Evolutionary conservation across 805 yeast genomes (phyloP), one percentile per base, ranked within the genome.

Genomic region (Cyberlindnera maclurae): DNA sequence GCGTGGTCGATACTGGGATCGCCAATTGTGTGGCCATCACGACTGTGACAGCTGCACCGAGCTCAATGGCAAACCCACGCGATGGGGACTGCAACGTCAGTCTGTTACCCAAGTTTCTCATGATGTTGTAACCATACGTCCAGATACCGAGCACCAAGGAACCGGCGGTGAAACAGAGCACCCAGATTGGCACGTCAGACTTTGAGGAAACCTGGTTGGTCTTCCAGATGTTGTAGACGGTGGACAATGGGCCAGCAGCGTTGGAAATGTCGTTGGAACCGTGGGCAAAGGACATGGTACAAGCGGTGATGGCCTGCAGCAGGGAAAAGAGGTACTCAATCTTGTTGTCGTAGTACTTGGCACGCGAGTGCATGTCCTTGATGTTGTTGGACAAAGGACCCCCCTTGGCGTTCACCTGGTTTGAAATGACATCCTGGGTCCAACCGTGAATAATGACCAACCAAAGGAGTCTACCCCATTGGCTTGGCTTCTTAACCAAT

Each of bases 201-300:
- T 77, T 75, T 2, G 44, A 15, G 5, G 52, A 45, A 36, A 67
- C 63, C 4, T 62, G 54, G 49, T 77, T 75, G 27, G 75, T 59
- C 16, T 58, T 58, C 87, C 88, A 82, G 18, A 77, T 65, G 31
- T 67, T 59, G 57, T 77, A 82, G 16, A 81, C 71, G 12, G 87
- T 70, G 33, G 87, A 64, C 49, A 79, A 66, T 26, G 90, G 89
- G 47, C 87, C 89, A 26, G 83, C 73, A 29, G 90, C 88, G 51
- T 82, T 82, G 35, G 87, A 71, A 45, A 82, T 79, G 62, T 82
- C 90, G 54, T 82, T 82, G 29, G 90, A 79, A 40, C 90, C 90
- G 54, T 82, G 90, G 6, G 89, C 85, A 59, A 82, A 80, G 2
- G 89, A 81, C 81, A 81, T 80, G 36, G 87, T 81, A 49, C 78